phyloP scores from a whole-genome alignment of 805 yeast genomes.

The Wickerhamiella occidentalis region DNA sequence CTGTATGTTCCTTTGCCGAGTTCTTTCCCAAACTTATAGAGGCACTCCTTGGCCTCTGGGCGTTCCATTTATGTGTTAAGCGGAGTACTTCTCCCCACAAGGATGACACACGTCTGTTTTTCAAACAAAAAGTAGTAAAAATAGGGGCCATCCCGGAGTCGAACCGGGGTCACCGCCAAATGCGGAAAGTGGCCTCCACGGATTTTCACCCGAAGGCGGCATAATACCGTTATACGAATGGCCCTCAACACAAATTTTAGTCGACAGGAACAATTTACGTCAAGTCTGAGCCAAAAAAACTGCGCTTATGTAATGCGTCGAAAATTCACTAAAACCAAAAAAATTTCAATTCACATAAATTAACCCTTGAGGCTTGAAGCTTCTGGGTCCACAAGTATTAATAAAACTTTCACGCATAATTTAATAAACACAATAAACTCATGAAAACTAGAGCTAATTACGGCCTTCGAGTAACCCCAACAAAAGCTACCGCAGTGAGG shows the following conservation, averaged over 20 bases:
- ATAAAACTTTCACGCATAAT: no score
- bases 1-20: slow-evolving; percentile 36
- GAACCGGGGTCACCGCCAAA: slow-evolving; percentile 33
- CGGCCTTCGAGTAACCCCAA: no score
- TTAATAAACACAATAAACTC: no score
- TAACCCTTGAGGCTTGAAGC: no score
- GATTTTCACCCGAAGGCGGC: slow-evolving; percentile 31
- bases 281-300: neutral
- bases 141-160: slow-evolving; percentile 32
- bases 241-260: slow-evolving; percentile 19
- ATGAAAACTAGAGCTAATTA: no score
- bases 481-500: no score
- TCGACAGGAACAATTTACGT: neutral
- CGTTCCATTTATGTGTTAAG: neutral
- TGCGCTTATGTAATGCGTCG: no score
- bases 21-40: slow-evolving; percentile 24
- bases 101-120: neutral
- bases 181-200: slow-evolving; percentile 23
- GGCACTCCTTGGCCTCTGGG: slow-evolving; percentile 15
- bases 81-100: neutral
- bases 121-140: no score
- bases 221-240: slow-evolving; percentile 32
- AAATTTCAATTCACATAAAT: no score
- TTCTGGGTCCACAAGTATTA: no score
- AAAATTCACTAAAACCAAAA: no score